These are phyloP conservation scores for Escovopsis weberi DNA, from an alignment of 2,329 filamentous ascomycete species.

Conservation along the genomic window DNA sequence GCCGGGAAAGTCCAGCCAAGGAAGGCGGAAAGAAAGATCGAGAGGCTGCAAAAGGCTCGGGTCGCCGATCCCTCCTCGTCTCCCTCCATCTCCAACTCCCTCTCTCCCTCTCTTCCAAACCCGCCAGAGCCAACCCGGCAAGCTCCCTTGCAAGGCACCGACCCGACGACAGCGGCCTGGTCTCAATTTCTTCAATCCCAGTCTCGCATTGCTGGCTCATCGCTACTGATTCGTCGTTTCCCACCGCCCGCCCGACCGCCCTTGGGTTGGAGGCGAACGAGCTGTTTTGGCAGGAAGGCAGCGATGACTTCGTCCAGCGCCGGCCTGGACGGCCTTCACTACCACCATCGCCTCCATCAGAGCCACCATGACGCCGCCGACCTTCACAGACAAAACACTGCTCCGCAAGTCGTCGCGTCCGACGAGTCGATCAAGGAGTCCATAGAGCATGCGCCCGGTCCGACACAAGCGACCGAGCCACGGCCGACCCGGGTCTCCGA, in stretches of 20 bases:
- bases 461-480: not conserved
- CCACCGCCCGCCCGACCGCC: not conserved
- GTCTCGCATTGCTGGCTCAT: too few species aligned
- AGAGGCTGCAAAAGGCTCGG: conserved; percentile 5
- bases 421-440: not conserved
- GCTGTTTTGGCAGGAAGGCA: conserved; percentile 38
- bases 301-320: conserved; percentile 47
- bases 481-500: not conserved
- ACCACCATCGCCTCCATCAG: conserved; percentile 6
- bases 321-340: conserved; percentile 18
- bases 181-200: too few species aligned
- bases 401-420: not conserved
- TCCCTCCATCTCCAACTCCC: too few species aligned
- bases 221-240: not conserved
- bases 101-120: too few species aligned
- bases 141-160: conserved; percentile 1
- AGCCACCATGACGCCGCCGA: conserved; percentile 2
- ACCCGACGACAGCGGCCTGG: too few species aligned
- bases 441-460: not conserved
- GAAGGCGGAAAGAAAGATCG: not conserved
- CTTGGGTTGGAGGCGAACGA: conserved; percentile 33
- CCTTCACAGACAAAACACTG: not conserved
- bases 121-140: not conserved
- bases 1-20: not conserved
- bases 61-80: conserved; percentile 1